Evolutionary conservation across 2,329 filamentous ascomycete species (phyloP), one percentile per base, ranked within the genome.

Genomic region (Cordyceps fumosorosea): DNA sequence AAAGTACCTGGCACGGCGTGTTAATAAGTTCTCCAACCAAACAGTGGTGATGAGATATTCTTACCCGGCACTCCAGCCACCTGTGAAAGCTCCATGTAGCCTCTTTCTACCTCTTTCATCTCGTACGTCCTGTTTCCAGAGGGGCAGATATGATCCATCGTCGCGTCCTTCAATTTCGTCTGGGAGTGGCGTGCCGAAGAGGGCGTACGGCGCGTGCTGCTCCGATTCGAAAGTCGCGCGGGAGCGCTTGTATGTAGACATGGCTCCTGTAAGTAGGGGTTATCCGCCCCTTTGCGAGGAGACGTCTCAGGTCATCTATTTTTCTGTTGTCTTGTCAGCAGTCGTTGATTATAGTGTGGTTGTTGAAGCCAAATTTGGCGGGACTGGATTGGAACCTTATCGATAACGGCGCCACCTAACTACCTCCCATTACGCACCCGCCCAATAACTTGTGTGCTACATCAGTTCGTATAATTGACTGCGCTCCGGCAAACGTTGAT

Each of bases 111-210:
- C 95, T 67, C 87, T 87, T 72, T 97, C 95, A 76, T 99, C 95
- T 63, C 89, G 90, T 73, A 96, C 93, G 72, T 97, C 93, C 79
- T 99, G 95, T 78, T 98, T 96, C 92, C 95, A 98, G n/a, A 96
- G 77, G 0, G 95, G 95, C 18, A 96, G 85, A 72, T 93, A 98
- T 47, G 90, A 91, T 65, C 93, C 93, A 78, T 97, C 91, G 74
- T 98, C 93, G 69, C 91, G 88, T 44, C 84, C 81, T 22, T 91
- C 84, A 55, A 88, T 81, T 70, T 96, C 91, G 64, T 90, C 85
- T 1, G 92, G 92, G 18, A 99, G 81, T 10, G 93, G 88, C 3
- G 91, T 96, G 71, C 95, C 95, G 73, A 89, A 96, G 62, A 89
- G 72, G 62, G 89, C 89, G 74, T 86, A 96, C 0, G 90, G 88